phyloP scores from a whole-genome alignment of 2,329 filamentous ascomycete genomes.

The Septoria linicola region DNA sequence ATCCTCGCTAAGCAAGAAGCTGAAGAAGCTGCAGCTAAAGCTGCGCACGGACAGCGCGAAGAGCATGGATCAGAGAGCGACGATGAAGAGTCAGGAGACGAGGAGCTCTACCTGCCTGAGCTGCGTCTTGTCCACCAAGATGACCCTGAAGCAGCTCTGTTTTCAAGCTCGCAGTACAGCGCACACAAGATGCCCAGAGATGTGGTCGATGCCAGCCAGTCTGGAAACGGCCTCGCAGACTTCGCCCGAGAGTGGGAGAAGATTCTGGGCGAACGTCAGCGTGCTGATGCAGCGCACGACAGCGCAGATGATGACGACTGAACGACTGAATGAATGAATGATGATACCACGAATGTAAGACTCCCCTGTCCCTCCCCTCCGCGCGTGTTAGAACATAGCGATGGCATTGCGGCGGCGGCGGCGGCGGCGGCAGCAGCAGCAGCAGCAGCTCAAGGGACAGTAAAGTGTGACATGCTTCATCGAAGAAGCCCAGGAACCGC shows the following conservation, averaged over 20 bases:
- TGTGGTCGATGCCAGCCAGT: slow-evolving; percentile 67
- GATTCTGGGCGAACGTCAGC: background rate
- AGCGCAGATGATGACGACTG: too few relatives aligned
- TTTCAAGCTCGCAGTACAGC: slow-evolving; percentile 82
- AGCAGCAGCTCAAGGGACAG: too few relatives aligned
- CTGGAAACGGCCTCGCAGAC: slow-evolving; percentile 70
- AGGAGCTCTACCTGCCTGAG: slow-evolving; percentile 65
- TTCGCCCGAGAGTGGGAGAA: slow-evolving; percentile 53
- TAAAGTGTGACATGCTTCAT: too few relatives aligned
- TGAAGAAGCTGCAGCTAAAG: slow-evolving; percentile 9
- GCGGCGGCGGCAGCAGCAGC: too few relatives aligned
- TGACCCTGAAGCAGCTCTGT: slow-evolving; percentile 85
- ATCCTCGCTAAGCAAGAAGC: slow-evolving; percentile 10
- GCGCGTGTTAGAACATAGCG: too few relatives aligned
- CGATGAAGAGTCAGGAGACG: slow-evolving; percentile 55
- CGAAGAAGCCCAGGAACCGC: too few relatives aligned
- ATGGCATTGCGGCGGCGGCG: too few relatives aligned
- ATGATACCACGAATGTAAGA: too few relatives aligned
- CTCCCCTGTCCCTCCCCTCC: too few relatives aligned
- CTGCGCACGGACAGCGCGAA: slow-evolving; percentile 4
- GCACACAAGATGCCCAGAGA: slow-evolving; percentile 94
- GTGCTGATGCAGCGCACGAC: too few relatives aligned
- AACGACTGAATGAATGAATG: too few relatives aligned
- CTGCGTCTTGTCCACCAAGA: slow-evolving; percentile 78
- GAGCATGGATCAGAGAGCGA: slow-evolving; percentile 34